Conservation (phyloP, 352 stramenopile genomes). For the Phytophthora lateralis region DNA sequence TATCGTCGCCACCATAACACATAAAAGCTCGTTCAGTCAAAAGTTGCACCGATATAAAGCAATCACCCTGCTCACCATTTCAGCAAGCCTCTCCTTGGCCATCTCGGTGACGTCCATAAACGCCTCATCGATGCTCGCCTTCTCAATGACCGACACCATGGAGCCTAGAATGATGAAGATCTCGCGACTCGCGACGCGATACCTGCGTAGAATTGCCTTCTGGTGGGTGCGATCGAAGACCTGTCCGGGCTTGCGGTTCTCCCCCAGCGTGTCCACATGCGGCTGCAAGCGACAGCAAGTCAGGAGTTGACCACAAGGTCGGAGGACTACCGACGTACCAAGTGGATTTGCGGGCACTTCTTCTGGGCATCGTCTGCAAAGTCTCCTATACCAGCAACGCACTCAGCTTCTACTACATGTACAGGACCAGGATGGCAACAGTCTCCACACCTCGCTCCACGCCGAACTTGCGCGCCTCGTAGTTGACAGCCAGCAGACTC, state of each 20-base stretch:
- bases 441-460: constrained; percentile 50
- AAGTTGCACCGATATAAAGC: neutral
- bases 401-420: neutral
- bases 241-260: constrained; percentile 69
- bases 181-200: constrained; percentile 76
- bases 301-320: constrained; percentile 4
- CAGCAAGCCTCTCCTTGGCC: constrained; percentile 54
- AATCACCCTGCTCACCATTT: constrained; percentile 36
- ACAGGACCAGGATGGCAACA: neutral
- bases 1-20: constrained; percentile 15
- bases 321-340: constrained; percentile 46
- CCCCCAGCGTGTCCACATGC: constrained; percentile 81
- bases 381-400: constrained; percentile 45
- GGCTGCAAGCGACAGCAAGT: constrained; percentile 42
- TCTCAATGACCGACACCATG: constrained; percentile 65
- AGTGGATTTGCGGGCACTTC: constrained; percentile 81
- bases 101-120: constrained; percentile 83
- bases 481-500: constrained; percentile 85
- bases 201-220: constrained; percentile 81
- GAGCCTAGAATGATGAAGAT: constrained; percentile 71
- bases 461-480: constrained; percentile 75
- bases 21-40: neutral
- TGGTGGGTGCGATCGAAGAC: constrained; percentile 77
- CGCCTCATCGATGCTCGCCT: constrained; percentile 82
- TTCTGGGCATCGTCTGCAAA: constrained; percentile 59